Percentiles rank a stretch among this genome's conserved stretches.
Evolutionary conservation across 2,329 filamentous ascomycete species (phyloP).

Genomic region (Coniochaeta sp.): DNA sequence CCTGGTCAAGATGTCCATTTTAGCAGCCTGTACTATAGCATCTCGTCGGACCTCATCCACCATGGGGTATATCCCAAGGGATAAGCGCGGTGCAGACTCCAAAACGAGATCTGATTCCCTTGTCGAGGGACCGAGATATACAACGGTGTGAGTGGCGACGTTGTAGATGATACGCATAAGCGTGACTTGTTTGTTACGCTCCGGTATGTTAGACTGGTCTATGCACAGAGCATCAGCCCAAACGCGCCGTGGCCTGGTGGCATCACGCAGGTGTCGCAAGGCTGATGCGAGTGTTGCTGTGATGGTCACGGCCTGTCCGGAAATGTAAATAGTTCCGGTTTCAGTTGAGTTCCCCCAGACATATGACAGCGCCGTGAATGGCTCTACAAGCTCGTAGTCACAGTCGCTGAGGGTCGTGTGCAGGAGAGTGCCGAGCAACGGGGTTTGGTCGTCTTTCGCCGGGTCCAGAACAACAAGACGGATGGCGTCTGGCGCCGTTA

Average conservation of each 20-base stretch:
- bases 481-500: neutral
- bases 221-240: constrained; percentile 11
- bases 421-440: neutral
- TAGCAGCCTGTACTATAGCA: neutral
- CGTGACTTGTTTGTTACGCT: constrained; percentile 7
- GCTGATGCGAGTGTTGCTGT: neutral
- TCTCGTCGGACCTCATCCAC: neutral
- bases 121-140: constrained; percentile 6
- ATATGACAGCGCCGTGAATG: constrained; percentile 3
- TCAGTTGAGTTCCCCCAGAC: constrained; percentile 1
- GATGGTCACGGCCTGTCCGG: neutral
- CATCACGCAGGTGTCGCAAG: constrained; percentile 4
- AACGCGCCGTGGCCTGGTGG: constrained; percentile 1
- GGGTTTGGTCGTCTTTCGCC: neutral
- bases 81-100: neutral
- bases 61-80: neutral
- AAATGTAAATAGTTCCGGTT: neutral
- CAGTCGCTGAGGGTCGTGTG: constrained; percentile 2
- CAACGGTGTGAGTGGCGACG: constrained; percentile 4
- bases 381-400: constrained; percentile 2
- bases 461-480: constrained; percentile 1
- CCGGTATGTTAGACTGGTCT: constrained; percentile 7
- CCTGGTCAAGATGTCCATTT: constrained; percentile 2
- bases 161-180: constrained; percentile 8
- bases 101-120: neutral